Base-by-base conservation (phyloP, 192 early-diverging fungal genomes). In the Umbelopsis vinacea region DNA sequence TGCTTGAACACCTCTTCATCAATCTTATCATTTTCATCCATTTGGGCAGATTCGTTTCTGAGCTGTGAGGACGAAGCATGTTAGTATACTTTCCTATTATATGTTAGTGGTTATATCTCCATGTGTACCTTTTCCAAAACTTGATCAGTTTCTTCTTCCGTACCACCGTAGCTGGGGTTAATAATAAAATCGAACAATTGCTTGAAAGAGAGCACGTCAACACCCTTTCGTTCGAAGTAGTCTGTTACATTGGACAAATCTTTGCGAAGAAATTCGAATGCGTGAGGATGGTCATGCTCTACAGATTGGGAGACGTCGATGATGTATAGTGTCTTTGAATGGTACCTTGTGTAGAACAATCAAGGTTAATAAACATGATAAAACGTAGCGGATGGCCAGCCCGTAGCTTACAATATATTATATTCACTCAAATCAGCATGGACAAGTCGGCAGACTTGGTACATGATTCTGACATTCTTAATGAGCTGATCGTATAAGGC, bases 231-330 rank as follows among this genome's bases (percentile, higher is more conserved):
- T 22, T 89, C 80, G 83, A 99, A 98, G 79, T 90, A 99, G 69
- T 97, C 97, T 22, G 91, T 90, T 10, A 98, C 90, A 77, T 99
- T 99, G 54, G 89, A 86, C 74, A 92, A 91, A 82, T 99, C 97
- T 82, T 97, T 97, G 19, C 97, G 88, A 69, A 99, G 82, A 76
- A 99, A 99, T 74, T 97, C 96, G 48, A 97, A 86, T 12, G 97
- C 95, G 73, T 95, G 92, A 38, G 97, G 97, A 74, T 99, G 97
- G 70, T 99, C 96, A 76, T 99, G 97, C 74, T 99, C 97, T 14
- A 99, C 96, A 1, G 96, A 97, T 81, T 98, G 97, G 7, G 97
- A 99, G 10, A 99, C 97, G 78, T 99, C 97, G 71, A 99, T 99
- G 52, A 97, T 92, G 67, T 95, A 96, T 24, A 98, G 80, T 19